Percentiles rank a stretch among this genome's conserved stretches.
Conservation (phyloP, 139 green algal species). For the Ettlia oleoabundans region DNA sequence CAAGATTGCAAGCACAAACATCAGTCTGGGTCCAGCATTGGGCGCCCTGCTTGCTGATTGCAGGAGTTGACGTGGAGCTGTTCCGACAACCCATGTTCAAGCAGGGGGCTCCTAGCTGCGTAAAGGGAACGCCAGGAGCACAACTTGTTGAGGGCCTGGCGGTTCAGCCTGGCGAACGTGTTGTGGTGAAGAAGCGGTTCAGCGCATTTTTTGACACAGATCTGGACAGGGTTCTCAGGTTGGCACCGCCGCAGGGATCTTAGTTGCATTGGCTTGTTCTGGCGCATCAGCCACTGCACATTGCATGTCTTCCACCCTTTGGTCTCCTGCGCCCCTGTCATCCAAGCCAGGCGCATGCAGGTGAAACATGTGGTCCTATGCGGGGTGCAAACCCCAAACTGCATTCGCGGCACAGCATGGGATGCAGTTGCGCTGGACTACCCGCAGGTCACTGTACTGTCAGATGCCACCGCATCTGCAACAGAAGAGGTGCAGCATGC, state of each 20-base stretch:
- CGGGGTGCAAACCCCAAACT: constrained; percentile 85
- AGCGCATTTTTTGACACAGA: constrained; percentile 69
- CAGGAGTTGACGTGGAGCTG: constrained; percentile 67
- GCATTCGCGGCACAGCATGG: constrained; percentile 76
- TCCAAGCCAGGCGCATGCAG: too few species aligned
- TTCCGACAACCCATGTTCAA: constrained; percentile 19
- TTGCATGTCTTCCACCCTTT: too few species aligned
- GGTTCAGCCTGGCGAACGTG: constrained; percentile 41
- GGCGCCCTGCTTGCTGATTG: neutral
- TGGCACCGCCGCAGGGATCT: too few species aligned
- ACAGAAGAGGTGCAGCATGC: constrained; percentile 55
- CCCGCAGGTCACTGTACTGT: constrained; percentile 53
- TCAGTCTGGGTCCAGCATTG: neutral
- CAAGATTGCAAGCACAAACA: neutral
- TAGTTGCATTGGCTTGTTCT: neutral
- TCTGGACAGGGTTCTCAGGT: constrained; percentile 71
- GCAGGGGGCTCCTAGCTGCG: neutral
- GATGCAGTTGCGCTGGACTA: constrained; percentile 79
- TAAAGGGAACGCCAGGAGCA: constrained; percentile 46
- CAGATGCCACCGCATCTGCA: constrained; percentile 69
- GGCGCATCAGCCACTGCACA: neutral
- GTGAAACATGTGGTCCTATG: constrained; percentile 34
- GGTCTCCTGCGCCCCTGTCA: too few species aligned
- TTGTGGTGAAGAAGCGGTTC: constrained; percentile 76
- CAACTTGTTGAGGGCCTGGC: constrained; percentile 53